phyloP scores from a whole-genome alignment of 345 rosid genomes.

The Eucalyptus pauciflora region DNA sequence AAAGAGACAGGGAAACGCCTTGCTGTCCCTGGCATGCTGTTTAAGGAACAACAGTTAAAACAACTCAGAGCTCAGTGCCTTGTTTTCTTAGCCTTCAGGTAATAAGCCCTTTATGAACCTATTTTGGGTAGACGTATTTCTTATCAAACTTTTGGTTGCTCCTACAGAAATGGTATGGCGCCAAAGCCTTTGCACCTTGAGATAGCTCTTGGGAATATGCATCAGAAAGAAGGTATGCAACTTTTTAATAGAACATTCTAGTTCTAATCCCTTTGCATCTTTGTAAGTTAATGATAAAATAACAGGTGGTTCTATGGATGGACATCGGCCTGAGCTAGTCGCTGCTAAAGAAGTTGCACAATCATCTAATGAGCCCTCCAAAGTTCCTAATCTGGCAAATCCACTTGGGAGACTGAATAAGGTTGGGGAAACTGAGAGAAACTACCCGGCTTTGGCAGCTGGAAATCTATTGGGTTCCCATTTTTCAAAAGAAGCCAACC shows the following conservation, averaged over 20 bases:
- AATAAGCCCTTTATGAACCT: background rate
- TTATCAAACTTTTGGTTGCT: background rate
- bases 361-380: slow-evolving; percentile 23
- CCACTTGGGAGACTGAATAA: slow-evolving; percentile 38
- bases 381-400: slow-evolving; percentile 25
- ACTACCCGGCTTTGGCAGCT: slow-evolving; percentile 18
- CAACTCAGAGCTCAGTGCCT: slow-evolving; percentile 97
- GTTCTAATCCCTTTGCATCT: background rate
- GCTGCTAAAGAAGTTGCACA: background rate
- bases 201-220: slow-evolving; percentile 65
- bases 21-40: slow-evolving; percentile 41
- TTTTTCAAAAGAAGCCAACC: slow-evolving; percentile 23
- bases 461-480: slow-evolving; percentile 45
- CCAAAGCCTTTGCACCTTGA: slow-evolving; percentile 90
- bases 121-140: background rate
- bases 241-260: background rate
- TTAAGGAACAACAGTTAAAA: slow-evolving; percentile 83
- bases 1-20: slow-evolving; percentile 66
- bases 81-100: slow-evolving; percentile 88
- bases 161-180: slow-evolving; percentile 53
- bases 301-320: background rate
- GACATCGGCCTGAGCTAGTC: background rate
- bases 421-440: slow-evolving; percentile 19
- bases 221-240: slow-evolving; percentile 60
- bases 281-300: background rate